Percentiles rank a stretch among this genome's conserved stretches.
Evolutionary conservation across 2,329 filamentous ascomycete genomes (phyloP).

Genomic region (Sphaerulina vaccinii): DNA sequence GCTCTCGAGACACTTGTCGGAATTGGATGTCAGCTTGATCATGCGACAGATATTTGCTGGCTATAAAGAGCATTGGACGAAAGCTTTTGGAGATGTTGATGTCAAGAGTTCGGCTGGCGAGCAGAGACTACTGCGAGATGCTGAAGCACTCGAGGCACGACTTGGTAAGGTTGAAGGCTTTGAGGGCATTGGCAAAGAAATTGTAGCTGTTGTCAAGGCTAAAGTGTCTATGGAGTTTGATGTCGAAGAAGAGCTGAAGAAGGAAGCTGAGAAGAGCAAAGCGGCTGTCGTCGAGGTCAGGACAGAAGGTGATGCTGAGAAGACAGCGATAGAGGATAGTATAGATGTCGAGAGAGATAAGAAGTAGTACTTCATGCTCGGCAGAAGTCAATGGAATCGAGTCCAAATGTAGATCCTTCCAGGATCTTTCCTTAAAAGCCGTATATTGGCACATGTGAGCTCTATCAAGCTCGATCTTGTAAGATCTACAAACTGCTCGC

Average conservation of each 20-base stretch:
- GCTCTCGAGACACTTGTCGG: conserved; percentile 75
- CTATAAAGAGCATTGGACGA: conserved; percentile 76
- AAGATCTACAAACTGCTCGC: too few relatives aligned
- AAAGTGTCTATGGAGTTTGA: conserved; percentile 46
- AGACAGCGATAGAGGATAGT: background rate
- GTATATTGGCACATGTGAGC: background rate
- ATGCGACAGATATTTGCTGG: conserved; percentile 81
- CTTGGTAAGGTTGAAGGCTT: conserved; percentile 78
- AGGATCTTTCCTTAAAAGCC: background rate
- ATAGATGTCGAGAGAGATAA: background rate
- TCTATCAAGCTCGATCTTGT: too few relatives aligned
- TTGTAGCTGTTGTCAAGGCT: conserved; percentile 42
- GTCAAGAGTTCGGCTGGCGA: conserved; percentile 67
- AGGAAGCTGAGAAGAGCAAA: conserved; percentile 3
- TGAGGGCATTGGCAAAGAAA: conserved; percentile 57
- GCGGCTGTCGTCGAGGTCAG: background rate
- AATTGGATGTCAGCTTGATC: conserved; percentile 74
- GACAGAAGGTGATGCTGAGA: background rate
- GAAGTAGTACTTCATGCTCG: background rate
- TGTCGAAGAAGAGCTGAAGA: conserved; percentile 7
- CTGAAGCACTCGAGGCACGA: conserved; percentile 68
- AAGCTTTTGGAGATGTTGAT: conserved; percentile 64
- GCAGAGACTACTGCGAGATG: conserved; percentile 75
- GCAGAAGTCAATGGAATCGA: conserved; percentile 1
- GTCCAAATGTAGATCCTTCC: conserved; percentile 1